These are phyloP conservation scores for Heterobasidion annosum DNA, from an alignment of 1,284 basidiomycete species.

Conservation along the genomic window DNA sequence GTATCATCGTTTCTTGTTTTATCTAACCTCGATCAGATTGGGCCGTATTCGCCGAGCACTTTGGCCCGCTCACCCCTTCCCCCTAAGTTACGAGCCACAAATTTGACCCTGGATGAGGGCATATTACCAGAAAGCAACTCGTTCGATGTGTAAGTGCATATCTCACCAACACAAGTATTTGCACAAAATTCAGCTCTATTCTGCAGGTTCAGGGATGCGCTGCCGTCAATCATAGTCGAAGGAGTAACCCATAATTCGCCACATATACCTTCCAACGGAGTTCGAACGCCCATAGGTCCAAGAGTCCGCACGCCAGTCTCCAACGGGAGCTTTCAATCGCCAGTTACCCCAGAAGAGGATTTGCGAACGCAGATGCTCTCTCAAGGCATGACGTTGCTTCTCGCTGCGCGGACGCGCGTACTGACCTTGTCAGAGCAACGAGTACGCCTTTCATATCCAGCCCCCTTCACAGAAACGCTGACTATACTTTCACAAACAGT, in stretches of 20 bases:
- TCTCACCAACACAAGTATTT: background rate
- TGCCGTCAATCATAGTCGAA: background rate
- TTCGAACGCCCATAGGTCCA: background rate
- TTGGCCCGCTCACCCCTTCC: constrained; percentile 62
- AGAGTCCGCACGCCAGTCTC: background rate
- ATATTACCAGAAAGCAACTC: constrained; percentile 34
- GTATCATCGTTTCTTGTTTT: constrained; percentile 1
- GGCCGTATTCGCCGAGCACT: constrained; percentile 64
- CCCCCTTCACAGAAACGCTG: background rate
- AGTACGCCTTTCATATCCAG: constrained; percentile 26
- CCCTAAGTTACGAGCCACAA: constrained; percentile 58
- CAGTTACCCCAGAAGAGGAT: constrained; percentile 23
- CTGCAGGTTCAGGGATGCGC: constrained; percentile 25
- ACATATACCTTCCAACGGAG: background rate
- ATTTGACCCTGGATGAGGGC: constrained; percentile 57
- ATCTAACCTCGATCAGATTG: constrained; percentile 38
- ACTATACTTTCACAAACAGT: constrained; percentile 12
- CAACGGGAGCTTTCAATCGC: background rate
- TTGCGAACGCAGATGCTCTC: constrained; percentile 27
- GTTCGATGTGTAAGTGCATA: constrained; percentile 21
- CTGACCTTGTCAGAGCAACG: constrained; percentile 66
- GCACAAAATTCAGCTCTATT: constrained; percentile 1
- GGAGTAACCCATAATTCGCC: background rate
- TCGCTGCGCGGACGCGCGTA: constrained; percentile 59
- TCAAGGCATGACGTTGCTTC: constrained; percentile 54